Conservation (phyloP, 75 land plant genomes). For the Adiantum capillusveneris region DNA sequence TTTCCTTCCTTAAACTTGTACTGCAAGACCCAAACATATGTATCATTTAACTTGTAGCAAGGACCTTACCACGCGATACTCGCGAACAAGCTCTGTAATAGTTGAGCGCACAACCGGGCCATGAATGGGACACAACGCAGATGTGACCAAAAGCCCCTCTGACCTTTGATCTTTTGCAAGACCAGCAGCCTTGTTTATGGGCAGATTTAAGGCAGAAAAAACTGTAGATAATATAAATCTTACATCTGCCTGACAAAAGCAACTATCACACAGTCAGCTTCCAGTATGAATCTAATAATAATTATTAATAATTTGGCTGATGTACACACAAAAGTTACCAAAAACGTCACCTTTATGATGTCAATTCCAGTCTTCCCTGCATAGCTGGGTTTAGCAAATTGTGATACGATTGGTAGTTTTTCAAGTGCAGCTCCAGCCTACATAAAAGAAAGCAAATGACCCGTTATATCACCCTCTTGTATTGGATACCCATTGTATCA, state of each 20-base stretch:
- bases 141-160: conserved; percentile 16
- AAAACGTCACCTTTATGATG: conserved; percentile 25
- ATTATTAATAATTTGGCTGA: too few species aligned
- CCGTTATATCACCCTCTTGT: too few species aligned
- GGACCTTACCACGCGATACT: conserved; percentile 30
- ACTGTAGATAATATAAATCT: conserved; percentile 28
- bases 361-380: conserved; percentile 27
- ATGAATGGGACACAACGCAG: conserved; percentile 46
- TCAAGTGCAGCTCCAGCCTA: conserved; percentile 39
- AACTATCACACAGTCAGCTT: background rate
- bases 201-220: conserved; percentile 23
- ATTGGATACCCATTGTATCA: too few species aligned
- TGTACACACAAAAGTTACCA: too few species aligned
- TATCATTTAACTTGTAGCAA: too few species aligned
- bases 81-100: conserved; percentile 44
- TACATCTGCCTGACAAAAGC: conserved; percentile 28
- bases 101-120: conserved; percentile 46
- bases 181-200: conserved; percentile 18
- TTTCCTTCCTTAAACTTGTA: too few species aligned
- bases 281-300: too few species aligned
- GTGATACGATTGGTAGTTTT: conserved; percentile 33
- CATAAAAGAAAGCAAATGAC: background rate
- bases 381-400: conserved; percentile 35
- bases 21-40: too few species aligned
- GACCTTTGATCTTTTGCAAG: conserved; percentile 10